Evolutionary conservation across 2,329 filamentous ascomycete species (phyloP).

Genomic region (Cercospora canescens): DNA sequence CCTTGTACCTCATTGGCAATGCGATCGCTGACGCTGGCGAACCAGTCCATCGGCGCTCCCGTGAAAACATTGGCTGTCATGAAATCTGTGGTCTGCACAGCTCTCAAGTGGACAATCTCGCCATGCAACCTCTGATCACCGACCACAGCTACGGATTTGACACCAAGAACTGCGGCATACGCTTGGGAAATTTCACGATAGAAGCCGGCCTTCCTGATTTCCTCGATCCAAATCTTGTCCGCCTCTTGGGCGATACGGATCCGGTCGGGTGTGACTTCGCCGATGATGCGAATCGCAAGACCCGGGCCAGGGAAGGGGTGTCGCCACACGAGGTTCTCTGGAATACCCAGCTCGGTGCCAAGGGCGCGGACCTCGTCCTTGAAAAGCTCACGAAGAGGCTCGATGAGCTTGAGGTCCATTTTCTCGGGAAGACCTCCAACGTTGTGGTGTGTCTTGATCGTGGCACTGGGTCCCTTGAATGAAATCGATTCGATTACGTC

Average conservation of each 20-base stretch:
- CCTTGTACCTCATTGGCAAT: conserved; percentile 78
- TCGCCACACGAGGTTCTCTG: conserved; percentile 73
- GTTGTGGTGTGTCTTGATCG: conserved; percentile 75
- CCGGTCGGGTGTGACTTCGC: conserved; percentile 77
- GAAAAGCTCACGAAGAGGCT: conserved; percentile 77
- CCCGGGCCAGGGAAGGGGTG: conserved; percentile 77
- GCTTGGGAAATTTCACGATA: conserved; percentile 72
- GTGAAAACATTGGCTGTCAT: conserved; percentile 74
- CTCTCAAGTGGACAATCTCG: conserved; percentile 62
- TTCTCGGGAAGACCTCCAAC: conserved; percentile 67
- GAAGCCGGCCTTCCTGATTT: conserved; percentile 70
- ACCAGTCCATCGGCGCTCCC: conserved; percentile 61
- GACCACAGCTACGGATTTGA: conserved; percentile 66
- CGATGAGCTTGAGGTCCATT: conserved; percentile 69
- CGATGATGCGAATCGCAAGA: conserved; percentile 77
- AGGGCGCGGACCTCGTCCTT: conserved; percentile 78
- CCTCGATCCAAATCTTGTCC: conserved; percentile 74
- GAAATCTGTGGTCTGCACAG: conserved; percentile 66
- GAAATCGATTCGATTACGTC: conserved; percentile 72
- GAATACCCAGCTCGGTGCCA: conserved; percentile 69
- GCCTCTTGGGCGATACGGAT: conserved; percentile 78
- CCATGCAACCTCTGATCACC: conserved; percentile 69
- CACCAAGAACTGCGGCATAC: conserved; percentile 67
- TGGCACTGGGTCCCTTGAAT: conserved; percentile 70
- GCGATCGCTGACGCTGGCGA: conserved; percentile 64